phyloP scores from a whole-genome alignment of 108 stramenopile genomes.

The Cyclotella distinguenda region DNA sequence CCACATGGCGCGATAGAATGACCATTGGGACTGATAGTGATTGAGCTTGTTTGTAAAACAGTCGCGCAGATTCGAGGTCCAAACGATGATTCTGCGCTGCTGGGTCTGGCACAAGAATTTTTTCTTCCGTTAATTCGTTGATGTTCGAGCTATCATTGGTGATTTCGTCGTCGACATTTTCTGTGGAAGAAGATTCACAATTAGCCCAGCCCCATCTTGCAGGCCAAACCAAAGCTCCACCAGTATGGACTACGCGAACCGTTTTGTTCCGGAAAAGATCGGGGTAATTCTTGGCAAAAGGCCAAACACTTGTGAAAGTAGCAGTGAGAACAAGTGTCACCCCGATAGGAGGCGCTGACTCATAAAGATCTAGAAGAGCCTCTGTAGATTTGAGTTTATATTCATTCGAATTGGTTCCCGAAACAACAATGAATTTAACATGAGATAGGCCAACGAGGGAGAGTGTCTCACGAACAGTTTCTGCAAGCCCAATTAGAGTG shows the following conservation, averaged over 20 bases:
- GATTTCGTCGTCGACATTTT: background rate
- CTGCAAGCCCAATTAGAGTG: slow-evolving; percentile 34
- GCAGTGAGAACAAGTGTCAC: slow-evolving; percentile 44
- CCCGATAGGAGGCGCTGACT: slow-evolving; percentile 43
- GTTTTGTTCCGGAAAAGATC: slow-evolving; percentile 48
- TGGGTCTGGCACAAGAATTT: slow-evolving; percentile 43
- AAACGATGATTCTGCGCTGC: slow-evolving; percentile 48
- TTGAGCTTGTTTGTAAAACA: slow-evolving; percentile 42
- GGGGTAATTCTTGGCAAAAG: slow-evolving; percentile 38
- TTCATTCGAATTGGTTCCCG: slow-evolving; percentile 29
- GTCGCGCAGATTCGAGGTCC: slow-evolving; percentile 31
- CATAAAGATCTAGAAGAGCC: slow-evolving; percentile 34
- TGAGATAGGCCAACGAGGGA: slow-evolving; percentile 35
- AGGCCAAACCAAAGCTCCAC: slow-evolving; percentile 47
- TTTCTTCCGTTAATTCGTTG: slow-evolving; percentile 27
- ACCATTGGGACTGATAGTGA: slow-evolving; percentile 50
- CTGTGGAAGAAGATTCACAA: slow-evolving; percentile 1
- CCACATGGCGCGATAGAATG: slow-evolving; percentile 41
- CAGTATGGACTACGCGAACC: slow-evolving; percentile 49
- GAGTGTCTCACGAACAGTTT: slow-evolving; percentile 36
- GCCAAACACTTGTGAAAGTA: slow-evolving; percentile 42
- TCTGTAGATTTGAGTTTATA: slow-evolving; percentile 27
- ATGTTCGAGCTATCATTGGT: background rate
- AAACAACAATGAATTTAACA: slow-evolving; percentile 40
- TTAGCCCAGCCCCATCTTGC: slow-evolving; percentile 35